Base-by-base conservation (phyloP, 257 asterid genomes). In the Dorcoceras hygrometricum region DNA sequence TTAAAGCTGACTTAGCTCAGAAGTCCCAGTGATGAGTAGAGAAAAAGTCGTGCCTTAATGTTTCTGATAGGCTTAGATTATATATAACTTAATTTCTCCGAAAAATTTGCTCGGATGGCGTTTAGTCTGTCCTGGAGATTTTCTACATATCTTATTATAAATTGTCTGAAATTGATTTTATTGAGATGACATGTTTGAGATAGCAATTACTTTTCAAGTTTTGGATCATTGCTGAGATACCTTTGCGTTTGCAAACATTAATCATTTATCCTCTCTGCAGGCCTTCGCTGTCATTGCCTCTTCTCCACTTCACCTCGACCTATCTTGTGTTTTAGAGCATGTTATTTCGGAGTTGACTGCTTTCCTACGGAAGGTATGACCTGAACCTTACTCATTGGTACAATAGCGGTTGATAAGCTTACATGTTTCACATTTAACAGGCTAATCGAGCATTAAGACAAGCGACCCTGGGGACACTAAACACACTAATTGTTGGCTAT, bases 271-370 rank as follows among this genome's bases (percentile, higher is more conserved):
- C 51, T 57, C 66, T 62, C 72, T 78, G 78, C 87, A 94, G 99
- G 99, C 99, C 62, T 90, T 94, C 79, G 89, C 96, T 68, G 96
- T 90, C 67, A 94, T 94, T 78, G 96, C 98, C 22, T 83, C 96
- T 71, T 94, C 99, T 85, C 91, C 93, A 19, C 78, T 94, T 75
- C 99, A 88, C 79, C 85, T 94, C 20, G 91, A 94, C 77, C 81
- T 94, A 63, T 87, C 96, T 27, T 90, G 96, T 76, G 86, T 89
- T 73, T 73, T 90, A 62, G 96, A 90, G 84, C 91, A 87, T 59
- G 98, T 94, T 46, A 88, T 89, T 71, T 73, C 99, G 18, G 98
- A 94, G 84, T 78, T 94, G 82, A 94, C 99, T 56, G 96, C 96
- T 62, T 94, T 94, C 81, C 84, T 94, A 32, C 85, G 98, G 57